These are phyloP conservation scores for Nakazawaea ambrosiae DNA, from an alignment of 805 yeast genomes.

Conservation along the genomic window DNA sequence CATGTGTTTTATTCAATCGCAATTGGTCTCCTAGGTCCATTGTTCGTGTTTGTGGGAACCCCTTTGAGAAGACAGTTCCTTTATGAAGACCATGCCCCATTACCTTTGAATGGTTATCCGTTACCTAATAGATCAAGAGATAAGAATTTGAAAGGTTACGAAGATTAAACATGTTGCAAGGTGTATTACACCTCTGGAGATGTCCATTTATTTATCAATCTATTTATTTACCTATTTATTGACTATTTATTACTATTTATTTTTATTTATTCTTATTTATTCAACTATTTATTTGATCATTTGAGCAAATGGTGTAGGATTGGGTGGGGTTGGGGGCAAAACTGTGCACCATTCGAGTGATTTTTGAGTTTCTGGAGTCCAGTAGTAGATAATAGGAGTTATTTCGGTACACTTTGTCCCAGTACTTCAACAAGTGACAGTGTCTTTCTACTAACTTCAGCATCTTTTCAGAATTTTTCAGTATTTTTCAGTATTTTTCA, in stretches of 20 bases:
- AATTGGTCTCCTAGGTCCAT: slow-evolving; percentile 63
- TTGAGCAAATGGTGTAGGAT: too few species aligned
- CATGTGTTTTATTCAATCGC: slow-evolving; percentile 60
- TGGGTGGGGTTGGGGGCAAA: too few species aligned
- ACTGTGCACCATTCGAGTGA: too few species aligned
- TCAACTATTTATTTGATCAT: too few species aligned
- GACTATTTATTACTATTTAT: slow-evolving; percentile 1
- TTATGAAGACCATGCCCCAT: slow-evolving; percentile 56
- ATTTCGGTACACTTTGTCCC: too few species aligned
- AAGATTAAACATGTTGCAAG: slow-evolving; percentile 42
- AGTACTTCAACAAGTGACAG: too few species aligned
- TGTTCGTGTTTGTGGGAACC: slow-evolving; percentile 49
- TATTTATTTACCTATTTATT: background rate
- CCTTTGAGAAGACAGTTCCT: slow-evolving; percentile 66
- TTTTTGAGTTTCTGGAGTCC: too few species aligned
- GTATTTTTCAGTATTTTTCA: too few species aligned
- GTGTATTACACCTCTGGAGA: too few species aligned
- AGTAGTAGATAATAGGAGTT: too few species aligned
- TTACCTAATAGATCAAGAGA: slow-evolving; percentile 51
- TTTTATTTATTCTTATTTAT: background rate
- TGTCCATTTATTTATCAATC: slow-evolving; percentile 2
- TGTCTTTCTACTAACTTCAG: too few species aligned
- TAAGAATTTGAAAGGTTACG: slow-evolving; percentile 42
- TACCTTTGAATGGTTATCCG: slow-evolving; percentile 53
- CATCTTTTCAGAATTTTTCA: too few species aligned